Base-by-base conservation (phyloP, 164 flowering plant genomes). In the Kalanchoe fedtschenkoi region DNA sequence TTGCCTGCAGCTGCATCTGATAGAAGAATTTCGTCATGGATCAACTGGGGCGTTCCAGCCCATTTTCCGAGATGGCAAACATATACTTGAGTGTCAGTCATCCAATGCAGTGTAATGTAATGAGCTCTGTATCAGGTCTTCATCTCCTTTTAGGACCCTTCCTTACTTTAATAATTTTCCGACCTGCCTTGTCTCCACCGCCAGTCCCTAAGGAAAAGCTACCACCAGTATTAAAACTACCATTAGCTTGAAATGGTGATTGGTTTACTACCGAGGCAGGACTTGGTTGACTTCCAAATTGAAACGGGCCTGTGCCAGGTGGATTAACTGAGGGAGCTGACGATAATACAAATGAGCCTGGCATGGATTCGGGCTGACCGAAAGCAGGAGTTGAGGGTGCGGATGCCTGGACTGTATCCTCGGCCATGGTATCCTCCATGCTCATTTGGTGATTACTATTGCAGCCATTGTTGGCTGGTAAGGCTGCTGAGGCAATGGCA, bases 381-480 rank as follows among this genome's bases (percentile, higher is more conserved):
- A 85, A 87, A 17, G 60, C 65, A 33, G 89, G 67, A 46, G 35
- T 71, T 19, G 74, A 28, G 0, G 87, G 75, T 1, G 70, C 53
- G 6, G 84, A 34, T 38, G 88, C 70, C 37, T 82, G 92, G 58
- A 78, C 65, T 1, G 84, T 72, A 69, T 93, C 98, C 76, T 93
- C 98, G 0, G 91, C 95, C 97, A 93, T 93, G 71, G 84, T 83
- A 65, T 93, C 97, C 66, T 89, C 97, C 80, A 78, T 78, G 64
- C 58, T 86, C 88, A 85, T 86, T 74, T 86, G 96, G 68, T 86
- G 85, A 70, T 70, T 73, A 64, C 17, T 42, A 16, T 1, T 42
- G n/a, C n/a, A n/a, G n/a, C n/a, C n/a, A n/a, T n/a, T 44, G 8
- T 77, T 87, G 43, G 62, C 70, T 3, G 80, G 61, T 2, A 80